Evolutionary conservation across 768 basidiomycete species (phyloP).

Genomic region (Amanita pallidorosea): DNA sequence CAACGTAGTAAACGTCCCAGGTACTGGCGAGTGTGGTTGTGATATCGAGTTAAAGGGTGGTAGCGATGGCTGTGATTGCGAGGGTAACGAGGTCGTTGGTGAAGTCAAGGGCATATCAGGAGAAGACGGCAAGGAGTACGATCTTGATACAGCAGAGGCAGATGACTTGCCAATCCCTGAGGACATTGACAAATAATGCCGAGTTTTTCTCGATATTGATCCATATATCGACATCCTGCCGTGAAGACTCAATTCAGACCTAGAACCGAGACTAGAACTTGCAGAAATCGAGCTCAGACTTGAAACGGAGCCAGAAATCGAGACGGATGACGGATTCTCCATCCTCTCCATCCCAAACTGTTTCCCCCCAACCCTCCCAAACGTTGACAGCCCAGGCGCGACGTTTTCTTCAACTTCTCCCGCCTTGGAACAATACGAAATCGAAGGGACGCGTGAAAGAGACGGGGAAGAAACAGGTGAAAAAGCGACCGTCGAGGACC

Average conservation of each 20-base stretch:
- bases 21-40: background rate
- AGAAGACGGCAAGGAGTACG: background rate
- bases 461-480: background rate
- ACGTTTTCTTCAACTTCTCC: background rate
- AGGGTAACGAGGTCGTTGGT: background rate
- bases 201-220: background rate
- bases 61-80: background rate
- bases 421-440: background rate
- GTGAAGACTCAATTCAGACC: background rate
- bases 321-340: background rate
- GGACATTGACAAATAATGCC: background rate
- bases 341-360: conserved; percentile 3
- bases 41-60: background rate
- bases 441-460: background rate
- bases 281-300: background rate
- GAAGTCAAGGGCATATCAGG: background rate
- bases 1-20: background rate
- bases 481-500: background rate
- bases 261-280: background rate
- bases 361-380: conserved; percentile 3
- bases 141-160: background rate
- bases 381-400: background rate
- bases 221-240: background rate
- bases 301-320: background rate
- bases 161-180: background rate